Evolutionary conservation across 1,139 yeast genomes (phyloP), one percentile per base, ranked within the genome.

Genomic region (Zygosaccharomyces sapae): DNA sequence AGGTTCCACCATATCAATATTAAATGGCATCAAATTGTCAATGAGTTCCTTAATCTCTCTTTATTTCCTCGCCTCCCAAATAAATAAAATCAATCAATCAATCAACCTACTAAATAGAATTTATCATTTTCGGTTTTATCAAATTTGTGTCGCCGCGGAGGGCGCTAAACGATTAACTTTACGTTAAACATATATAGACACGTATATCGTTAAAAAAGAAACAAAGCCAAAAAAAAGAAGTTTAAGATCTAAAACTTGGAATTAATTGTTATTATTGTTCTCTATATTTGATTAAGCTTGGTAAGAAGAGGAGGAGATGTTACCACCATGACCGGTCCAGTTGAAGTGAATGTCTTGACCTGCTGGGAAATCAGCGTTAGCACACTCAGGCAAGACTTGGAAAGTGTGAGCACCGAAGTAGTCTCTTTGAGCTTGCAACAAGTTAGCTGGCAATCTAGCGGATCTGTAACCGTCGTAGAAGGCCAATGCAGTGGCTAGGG

Each of bases 261-360:
- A 16, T 16, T 16, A 16, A 16, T 16, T 16, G 16, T 16, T 16
- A 16, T 16, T 16, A 16, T 16, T 40, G 12, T 20, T 8, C 16
- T 5, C 10, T 25, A 9, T 16, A 16, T 22, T 38, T 19, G n/a
- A 33, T 73, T 80, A 92, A 74, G 96, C 97, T 66, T 84, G 84
- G 75, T 92, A 92, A 63, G 95, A 86, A 46, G 96, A 76, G 57
- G 98, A 96, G 60, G 97, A 84, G 59, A 90, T 88, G 73, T 90
- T 82, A 77, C 98, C 98, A 75, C 97, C 98, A 68, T 83, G 84
- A 71, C 98, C 98, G 57, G 98, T 92, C 98, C 98, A 92, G 94
- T 92, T 90, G 69, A 90, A 78, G 77, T 92, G 98, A 72, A 90
- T 84, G 77, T 86, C 83, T 63, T 81, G 74, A 67, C 79, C 94